Evolutionary conservation across 2,329 filamentous ascomycete species (phyloP), one percentile per base, ranked within the genome.

Genomic region (Phialophora expanda): DNA sequence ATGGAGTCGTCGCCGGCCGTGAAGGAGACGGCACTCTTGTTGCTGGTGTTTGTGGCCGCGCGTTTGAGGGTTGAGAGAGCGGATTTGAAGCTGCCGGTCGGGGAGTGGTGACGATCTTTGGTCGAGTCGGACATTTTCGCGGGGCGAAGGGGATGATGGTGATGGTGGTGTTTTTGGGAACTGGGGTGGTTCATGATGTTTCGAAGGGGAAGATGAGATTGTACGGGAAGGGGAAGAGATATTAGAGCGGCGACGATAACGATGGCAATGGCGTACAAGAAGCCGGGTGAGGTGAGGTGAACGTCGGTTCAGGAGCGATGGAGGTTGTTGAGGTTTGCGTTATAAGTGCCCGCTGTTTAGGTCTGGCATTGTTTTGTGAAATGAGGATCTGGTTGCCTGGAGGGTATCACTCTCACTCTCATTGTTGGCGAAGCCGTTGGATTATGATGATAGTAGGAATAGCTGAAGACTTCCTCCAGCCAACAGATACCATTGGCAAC

Each of bases 51-150:
- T 38, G 65, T 56, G 8, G 46, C 61, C 1, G 54, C 56, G 12
- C 68, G 66, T 32, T 56, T 61, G 50, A 66, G 34, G 3, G 50
- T 41, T 1, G 66, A 66, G 32, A 66, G 44, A 17, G 66, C 30
- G 54, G 41, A 62, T 38, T 64, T 66, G 28, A 69, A 32, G 58
- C 64, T 64, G 61, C 34, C 41, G 20, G 57, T 55, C 5, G 28
- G 53, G 8, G 53, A 55, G 17, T 55, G 24, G 26, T 55, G 53
- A 20, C 20, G 44, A 22, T 58, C 54, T 50, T 50, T 12, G 32
- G 41, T 46, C 54, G 54, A 46, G 57, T 28, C 57, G 24, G 48
- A 51, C 48, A 51, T 51, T 22, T 51, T 51, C 22, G 46, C 20
- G 7, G 46, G 12, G 20, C 22, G 20, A 26, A 11, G 1, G 48